Evolutionary conservation across 106 monocot genomes (phyloP).

Genomic region (Dendrobium nobile): DNA sequence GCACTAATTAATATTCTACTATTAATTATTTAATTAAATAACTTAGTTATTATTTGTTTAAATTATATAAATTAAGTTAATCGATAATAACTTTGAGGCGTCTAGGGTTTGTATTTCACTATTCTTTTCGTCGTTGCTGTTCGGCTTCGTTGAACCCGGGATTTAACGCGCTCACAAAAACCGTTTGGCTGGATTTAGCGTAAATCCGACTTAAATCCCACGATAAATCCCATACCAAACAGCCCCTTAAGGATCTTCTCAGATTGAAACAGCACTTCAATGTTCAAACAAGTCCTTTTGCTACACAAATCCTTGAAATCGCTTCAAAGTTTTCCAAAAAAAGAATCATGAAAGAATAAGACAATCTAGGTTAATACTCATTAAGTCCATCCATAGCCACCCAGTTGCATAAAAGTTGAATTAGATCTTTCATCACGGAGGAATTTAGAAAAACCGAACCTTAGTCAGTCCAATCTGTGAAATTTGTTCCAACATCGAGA

Average conservation of each 20-base stretch:
- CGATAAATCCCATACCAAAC: no score
- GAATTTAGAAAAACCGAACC: slow-evolving; percentile 12
- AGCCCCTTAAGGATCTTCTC: neutral
- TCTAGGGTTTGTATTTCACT: no score
- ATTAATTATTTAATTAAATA: no score
- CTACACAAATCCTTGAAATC: neutral
- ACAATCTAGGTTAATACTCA: neutral
- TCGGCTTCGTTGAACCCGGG: no score
- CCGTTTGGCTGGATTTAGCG: no score
- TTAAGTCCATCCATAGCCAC: neutral
- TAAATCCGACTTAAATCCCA: no score
- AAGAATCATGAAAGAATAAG: neutral
- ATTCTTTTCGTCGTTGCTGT: no score
- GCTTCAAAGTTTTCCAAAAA: neutral
- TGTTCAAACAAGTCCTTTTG: neutral
- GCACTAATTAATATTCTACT: no score
- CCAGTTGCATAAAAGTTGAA: neutral
- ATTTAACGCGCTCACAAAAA: no score
- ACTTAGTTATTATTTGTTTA: no score
- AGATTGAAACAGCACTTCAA: neutral
- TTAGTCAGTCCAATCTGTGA: slow-evolving; percentile 30
- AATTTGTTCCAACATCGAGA: slow-evolving; percentile 17
- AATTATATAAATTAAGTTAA: no score
- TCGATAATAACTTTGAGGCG: no score
- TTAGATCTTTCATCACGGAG: neutral